phyloP scores from a whole-genome alignment of 306 rosid genomes.

The Cajanus cajan region DNA sequence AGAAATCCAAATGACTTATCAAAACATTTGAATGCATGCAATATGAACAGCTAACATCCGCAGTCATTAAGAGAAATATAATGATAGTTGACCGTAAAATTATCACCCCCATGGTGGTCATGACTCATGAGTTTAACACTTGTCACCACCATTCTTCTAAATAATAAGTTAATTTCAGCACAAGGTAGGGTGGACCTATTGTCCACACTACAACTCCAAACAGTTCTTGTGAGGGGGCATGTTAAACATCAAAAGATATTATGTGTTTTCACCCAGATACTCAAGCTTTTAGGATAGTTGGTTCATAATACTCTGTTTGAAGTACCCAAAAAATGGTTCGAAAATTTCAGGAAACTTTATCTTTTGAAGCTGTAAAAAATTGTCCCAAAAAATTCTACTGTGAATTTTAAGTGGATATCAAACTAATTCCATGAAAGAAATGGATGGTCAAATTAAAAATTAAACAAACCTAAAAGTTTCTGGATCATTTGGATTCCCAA shows the following conservation, averaged over 20 bases:
- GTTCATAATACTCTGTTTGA: neutral
- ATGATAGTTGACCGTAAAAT: constrained; percentile 11
- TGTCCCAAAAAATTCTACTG: neutral
- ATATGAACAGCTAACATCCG: neutral
- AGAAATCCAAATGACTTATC: no score
- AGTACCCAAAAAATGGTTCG: neutral
- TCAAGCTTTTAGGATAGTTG: neutral
- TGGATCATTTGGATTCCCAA: constrained; percentile 92
- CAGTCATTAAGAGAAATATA: constrained; percentile 16
- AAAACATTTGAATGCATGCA: constrained; percentile 20
- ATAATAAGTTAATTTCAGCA: neutral
- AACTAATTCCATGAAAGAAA: constrained; percentile 6
- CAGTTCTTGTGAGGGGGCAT: neutral
- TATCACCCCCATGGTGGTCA: neutral
- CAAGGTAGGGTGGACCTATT: neutral
- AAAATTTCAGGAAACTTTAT: neutral
- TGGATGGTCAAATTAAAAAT: constrained; percentile 22
- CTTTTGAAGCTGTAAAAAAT: neutral
- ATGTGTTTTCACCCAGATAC: neutral
- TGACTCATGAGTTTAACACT: neutral
- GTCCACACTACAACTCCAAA: no score
- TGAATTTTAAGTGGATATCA: neutral
- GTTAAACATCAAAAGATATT: neutral
- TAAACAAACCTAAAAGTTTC: constrained; percentile 83
- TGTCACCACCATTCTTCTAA: neutral